Evolutionary conservation across 2,329 filamentous ascomycete species (phyloP), one percentile per base, ranked within the genome.

Genomic region (Colletotrichum viniferum): DNA sequence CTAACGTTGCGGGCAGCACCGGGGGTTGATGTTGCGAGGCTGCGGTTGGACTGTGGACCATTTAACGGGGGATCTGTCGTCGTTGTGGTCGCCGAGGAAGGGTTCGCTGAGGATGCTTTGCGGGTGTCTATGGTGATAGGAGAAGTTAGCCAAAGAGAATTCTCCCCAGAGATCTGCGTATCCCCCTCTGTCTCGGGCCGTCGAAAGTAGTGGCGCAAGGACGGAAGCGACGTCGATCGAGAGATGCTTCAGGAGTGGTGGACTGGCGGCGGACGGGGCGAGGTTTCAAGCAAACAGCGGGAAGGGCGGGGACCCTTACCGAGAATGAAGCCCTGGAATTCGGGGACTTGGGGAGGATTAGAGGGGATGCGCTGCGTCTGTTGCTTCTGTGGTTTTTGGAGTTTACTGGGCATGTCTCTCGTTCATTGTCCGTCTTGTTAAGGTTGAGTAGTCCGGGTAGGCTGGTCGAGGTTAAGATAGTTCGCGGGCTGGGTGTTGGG

Each of bases 21-120:
- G 73, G 82, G 81, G 34, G 85, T 84, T 79, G 84, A 84, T 69
- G 83, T 82, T 58, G 83, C 79, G 77, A 87, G 80, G 62, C 83
- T 84, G 16, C 77, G 70, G 69, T 78, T 77, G 56, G 77, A 73
- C 71, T 79, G 77, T 61, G 79, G 77, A 81, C 81, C 77, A 73
- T 77, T 71, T n/a, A 73, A 61, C 10, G 76, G 77, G 48, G 68
- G 71, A 7, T 67, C 61, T 43, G 73, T 69, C 48, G 67, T 36
- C 30, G 24, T 24, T 30, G 73, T 65, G 30, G 73, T 69, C 58
- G 62, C 32, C 67, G 68, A 61, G 18, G 32, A 48, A 21, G 52
- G 2, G n/a, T 67, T 65, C 48, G 55, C 52, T 9, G 69, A 55
- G 28, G 76, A 34, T 28, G 70, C 68, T 21, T 60, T 38, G 32